Percentiles rank a stretch among this genome's conserved stretches.
phyloP scores from a whole-genome alignment of 2,329 filamentous ascomycete species.

The Alternaria gansuensis region DNA sequence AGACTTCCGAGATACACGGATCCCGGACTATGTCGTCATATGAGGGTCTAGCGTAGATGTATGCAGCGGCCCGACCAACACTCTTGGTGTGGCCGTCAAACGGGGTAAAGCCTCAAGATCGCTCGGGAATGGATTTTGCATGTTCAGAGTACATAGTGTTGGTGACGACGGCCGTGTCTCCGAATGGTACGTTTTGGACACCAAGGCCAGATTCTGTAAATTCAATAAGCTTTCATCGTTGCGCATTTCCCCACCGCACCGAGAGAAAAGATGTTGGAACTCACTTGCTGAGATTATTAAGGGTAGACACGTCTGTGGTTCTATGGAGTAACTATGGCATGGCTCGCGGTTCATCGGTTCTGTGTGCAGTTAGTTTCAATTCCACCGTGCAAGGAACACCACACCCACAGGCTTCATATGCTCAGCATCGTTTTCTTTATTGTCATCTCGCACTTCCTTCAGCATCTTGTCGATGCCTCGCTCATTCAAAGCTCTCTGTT shows the following conservation, averaged over 20 bases:
- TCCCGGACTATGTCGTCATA: slow-evolving; percentile 26
- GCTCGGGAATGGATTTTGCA: neutral
- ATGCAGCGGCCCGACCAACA: slow-evolving; percentile 8
- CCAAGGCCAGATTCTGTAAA: neutral
- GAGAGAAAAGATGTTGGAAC: neutral
- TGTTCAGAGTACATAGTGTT: neutral
- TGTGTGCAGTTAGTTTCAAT: slow-evolving; percentile 8
- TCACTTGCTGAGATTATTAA: neutral
- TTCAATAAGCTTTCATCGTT: neutral
- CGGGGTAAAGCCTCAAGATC: neutral
- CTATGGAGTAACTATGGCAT: neutral
- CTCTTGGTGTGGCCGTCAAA: neutral
- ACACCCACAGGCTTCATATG: slow-evolving; percentile 61
- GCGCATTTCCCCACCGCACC: neutral
- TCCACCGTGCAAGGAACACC: neutral
- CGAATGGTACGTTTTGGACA: neutral
- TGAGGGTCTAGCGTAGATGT: slow-evolving; percentile 17
- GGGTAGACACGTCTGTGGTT: neutral
- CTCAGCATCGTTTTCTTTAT: slow-evolving; percentile 83
- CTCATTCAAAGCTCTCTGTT: slow-evolving; percentile 82
- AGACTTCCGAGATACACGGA: slow-evolving; percentile 10
- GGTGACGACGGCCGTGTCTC: neutral
- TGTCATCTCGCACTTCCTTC: slow-evolving; percentile 87
- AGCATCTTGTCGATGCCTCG: slow-evolving; percentile 93
- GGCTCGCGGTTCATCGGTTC: slow-evolving; percentile 13